Evolutionary conservation across 176 grass and related monocot genomes (phyloP), one percentile per base, ranked within the genome.

Genomic region (Cocos nucifera): DNA sequence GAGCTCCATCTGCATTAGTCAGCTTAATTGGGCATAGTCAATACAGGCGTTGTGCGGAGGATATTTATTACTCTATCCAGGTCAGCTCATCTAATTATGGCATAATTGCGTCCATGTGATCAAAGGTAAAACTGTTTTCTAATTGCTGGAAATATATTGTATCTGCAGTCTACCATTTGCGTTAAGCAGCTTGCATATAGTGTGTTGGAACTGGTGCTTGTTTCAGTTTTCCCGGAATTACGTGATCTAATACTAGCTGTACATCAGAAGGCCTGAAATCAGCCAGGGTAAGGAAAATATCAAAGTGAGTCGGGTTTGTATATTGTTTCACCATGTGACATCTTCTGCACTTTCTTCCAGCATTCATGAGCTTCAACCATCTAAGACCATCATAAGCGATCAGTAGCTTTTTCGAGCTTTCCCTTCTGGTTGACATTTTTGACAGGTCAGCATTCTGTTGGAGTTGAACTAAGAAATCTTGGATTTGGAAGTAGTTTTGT

Each of bases 61-160:
- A 98, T 54, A 78, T 98, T 4, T 98, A 98, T 67, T 98, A 92
- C 74, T 98, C 93, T 77, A 76, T 98, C 55, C 93, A 98, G 75
- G 93, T 91, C 80, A 76, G 72, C 73, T 69, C 80, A 22, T 50
- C 69, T 19, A 60, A 29, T 12, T 51, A 6, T 12, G 0, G 23
- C 61, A 75, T 64, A 29, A 21, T 19, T 27, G 62, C 64, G 15
- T 21, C 20, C 49, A 56, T n/a, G 30, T 74, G 22, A 16, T 28
- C 30, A 27, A 5, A 51, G 19, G 28, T 30, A 30, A 30, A 26
- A 25, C 14, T 59, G 1, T 10, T 30, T 21, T 56, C 4, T 61
- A 61, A 27, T 54, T 48, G 29, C 54, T 63, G 22, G 27, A 23
- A 51, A 70, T 24, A 17, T 64, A 19, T 67, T 50, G 28, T 10